phyloP scores from a whole-genome alignment of 1,139 yeast species.

The Casaregolazyma suthepensis region DNA sequence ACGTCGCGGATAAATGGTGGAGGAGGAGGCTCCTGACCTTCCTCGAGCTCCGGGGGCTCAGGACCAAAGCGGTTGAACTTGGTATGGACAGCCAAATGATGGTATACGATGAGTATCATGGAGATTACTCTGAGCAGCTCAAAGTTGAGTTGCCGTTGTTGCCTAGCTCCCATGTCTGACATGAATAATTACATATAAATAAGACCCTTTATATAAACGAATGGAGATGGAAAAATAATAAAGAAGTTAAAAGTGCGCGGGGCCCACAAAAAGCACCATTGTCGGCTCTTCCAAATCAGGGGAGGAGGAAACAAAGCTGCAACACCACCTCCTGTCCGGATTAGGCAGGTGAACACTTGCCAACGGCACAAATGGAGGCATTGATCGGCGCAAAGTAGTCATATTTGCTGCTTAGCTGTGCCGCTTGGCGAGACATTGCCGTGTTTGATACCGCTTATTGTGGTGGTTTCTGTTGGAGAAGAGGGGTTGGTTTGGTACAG shows the following conservation, averaged over 20 bases:
- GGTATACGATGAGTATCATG: not conserved
- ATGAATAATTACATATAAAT: not conserved
- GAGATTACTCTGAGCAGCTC: not conserved
- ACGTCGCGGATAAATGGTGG: not conserved
- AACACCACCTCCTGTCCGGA: not conserved
- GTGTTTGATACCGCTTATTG: too few species aligned
- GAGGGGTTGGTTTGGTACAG: not conserved
- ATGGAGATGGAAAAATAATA: not conserved
- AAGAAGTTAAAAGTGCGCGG: not conserved
- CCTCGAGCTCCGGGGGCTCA: not conserved
- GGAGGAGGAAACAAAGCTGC: not conserved
- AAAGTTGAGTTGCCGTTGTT: not conserved
- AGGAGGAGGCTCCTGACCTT: not conserved
- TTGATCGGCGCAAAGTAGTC: not conserved
- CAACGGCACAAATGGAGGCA: not conserved
- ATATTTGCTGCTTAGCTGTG: too few species aligned
- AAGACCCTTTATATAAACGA: not conserved
- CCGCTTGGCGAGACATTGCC: too few species aligned
- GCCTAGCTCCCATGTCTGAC: not conserved
- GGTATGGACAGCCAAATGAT: not conserved
- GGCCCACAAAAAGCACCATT: not conserved
- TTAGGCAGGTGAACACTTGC: not conserved
- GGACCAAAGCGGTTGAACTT: not conserved
- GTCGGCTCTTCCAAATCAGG: not conserved
- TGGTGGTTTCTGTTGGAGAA: not conserved